A percentile compares a stretch with the other conserved stretches of the same genome.
Evolutionary conservation across 2,329 filamentous ascomycete genomes (phyloP).

Genomic region (Talaromyces sp.): DNA sequence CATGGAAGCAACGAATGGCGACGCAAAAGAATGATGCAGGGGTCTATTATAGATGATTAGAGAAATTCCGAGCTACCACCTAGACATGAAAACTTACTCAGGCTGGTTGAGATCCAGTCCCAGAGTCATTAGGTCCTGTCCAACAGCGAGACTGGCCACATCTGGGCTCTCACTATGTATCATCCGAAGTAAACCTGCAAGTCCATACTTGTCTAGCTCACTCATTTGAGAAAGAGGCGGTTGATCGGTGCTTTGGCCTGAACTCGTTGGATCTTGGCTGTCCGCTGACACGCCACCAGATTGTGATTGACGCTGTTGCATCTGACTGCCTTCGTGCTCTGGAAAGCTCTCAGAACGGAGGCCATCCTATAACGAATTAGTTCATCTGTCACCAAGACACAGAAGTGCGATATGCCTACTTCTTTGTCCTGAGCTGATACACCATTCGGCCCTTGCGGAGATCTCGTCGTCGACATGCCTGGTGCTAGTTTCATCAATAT

Average conservation of each 20-base stretch:
- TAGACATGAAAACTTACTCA: conserved; percentile 45
- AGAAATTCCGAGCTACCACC: neutral
- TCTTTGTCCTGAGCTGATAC: conserved; percentile 44
- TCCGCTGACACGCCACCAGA: conserved; percentile 27
- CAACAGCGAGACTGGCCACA: conserved; percentile 55
- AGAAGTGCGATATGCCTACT: conserved; percentile 20
- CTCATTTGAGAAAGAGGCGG: conserved; percentile 55
- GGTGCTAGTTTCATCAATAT: conserved; percentile 12
- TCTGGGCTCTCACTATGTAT: conserved; percentile 54
- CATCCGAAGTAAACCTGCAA: conserved; percentile 58
- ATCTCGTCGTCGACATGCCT: conserved; percentile 40
- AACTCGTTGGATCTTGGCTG: conserved; percentile 33
- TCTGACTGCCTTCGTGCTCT: conserved; percentile 33
- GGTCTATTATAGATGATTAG: conserved; percentile 46
- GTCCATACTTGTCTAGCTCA: conserved; percentile 58
- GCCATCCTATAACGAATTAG: conserved; percentile 30
- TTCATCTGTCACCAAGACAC: neutral
- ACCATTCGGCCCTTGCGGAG: conserved; percentile 45
- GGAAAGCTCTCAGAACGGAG: conserved; percentile 29
- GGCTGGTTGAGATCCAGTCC: conserved; percentile 63
- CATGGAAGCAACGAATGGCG: conserved; percentile 58
- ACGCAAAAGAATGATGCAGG: conserved; percentile 61
- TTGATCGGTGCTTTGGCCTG: conserved; percentile 36
- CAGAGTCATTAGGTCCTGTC: conserved; percentile 62
- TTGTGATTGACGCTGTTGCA: conserved; percentile 36